Conservation (phyloP, 1,284 basidiomycete species). For the Moniliophthora roreri region DNA sequence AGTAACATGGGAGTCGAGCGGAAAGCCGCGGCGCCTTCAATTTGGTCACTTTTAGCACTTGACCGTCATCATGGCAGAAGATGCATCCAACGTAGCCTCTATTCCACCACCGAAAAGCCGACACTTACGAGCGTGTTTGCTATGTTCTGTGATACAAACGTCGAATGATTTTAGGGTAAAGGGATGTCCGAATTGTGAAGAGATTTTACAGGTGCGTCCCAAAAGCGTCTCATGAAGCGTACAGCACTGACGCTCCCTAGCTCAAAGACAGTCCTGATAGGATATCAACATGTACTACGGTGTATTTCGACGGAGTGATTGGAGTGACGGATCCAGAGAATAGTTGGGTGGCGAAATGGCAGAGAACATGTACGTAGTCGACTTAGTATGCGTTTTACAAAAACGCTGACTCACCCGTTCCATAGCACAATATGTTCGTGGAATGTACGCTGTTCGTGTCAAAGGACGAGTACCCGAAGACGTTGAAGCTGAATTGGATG, state of each 20-base stretch:
- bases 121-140: slow-evolving; percentile 85
- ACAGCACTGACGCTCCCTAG: slow-evolving; percentile 48
- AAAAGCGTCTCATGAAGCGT: not conserved
- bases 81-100: not conserved
- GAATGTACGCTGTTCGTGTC: slow-evolving; percentile 88
- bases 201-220: slow-evolving; percentile 79
- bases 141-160: slow-evolving; percentile 89
- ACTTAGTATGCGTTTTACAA: slow-evolving; percentile 6
- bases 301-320: slow-evolving; percentile 92
- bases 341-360: slow-evolving; percentile 96
- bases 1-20: not conserved
- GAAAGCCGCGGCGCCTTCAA: not conserved
- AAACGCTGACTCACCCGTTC: not conserved
- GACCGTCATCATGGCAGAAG: not conserved
- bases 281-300: slow-evolving; percentile 88
- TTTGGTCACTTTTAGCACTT: not conserved
- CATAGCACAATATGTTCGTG: slow-evolving; percentile 80
- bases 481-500: slow-evolving; percentile 76
- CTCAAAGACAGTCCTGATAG: slow-evolving; percentile 88
- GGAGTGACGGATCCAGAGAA: slow-evolving; percentile 86
- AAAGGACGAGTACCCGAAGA: slow-evolving; percentile 86
- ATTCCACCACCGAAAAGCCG: slow-evolving; percentile 30
- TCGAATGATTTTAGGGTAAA: slow-evolving; percentile 81
- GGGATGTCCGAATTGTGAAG: slow-evolving; percentile 98
- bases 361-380: slow-evolving; percentile 73